Base-by-base conservation (phyloP, 352 stramenopile species). In the Plasmopara viticola region DNA sequence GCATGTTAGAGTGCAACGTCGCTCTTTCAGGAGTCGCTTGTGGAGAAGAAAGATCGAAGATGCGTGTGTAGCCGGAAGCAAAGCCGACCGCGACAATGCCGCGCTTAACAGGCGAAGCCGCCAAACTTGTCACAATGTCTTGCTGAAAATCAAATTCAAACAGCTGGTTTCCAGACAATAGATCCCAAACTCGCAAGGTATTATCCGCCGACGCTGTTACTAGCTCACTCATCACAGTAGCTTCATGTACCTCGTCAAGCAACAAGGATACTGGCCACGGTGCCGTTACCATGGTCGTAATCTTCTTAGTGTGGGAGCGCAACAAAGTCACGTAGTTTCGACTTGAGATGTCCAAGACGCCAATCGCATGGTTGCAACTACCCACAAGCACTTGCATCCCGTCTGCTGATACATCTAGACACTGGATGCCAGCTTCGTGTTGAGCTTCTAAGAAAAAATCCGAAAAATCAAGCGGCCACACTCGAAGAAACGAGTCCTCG, bases 401-500 rank as follows among this genome's bases (percentile, higher is more conserved):
- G 35, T 96, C 87, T 6, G 50, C 51, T 1, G 80, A 92, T 2
- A 96, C 70, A 51, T 90, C 71, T 7, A 88, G 68, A 6, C 58
- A 70, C 5, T 59, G 61, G 5, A 97, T 84, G 0, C 74, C 49
- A 1, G 69, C 68, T 38, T 96, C 85, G 46, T 96, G 84, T 17
- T 86, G 67, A 15, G 86, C 90, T 61, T 97, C 90, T 28, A 97
- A 60, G 56, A 96, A 93, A 58, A 93, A 97, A 58, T 96, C 86
- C 12, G 74, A 74, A 51, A 97, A 97, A 63, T 96, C 88, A 0
- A 96, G 63, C 8, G 90, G 86, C 90, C 90, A 97, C 51, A 97
- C 80, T 0, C 90, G 83, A 10, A 97, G 58, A 51, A 83, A 90
- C n/a, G 73, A 71, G 55, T 97, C 90, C 25, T 85, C 80, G 0